Conservation (phyloP, 352 stramenopile species). For the Bremia lactucae region DNA sequence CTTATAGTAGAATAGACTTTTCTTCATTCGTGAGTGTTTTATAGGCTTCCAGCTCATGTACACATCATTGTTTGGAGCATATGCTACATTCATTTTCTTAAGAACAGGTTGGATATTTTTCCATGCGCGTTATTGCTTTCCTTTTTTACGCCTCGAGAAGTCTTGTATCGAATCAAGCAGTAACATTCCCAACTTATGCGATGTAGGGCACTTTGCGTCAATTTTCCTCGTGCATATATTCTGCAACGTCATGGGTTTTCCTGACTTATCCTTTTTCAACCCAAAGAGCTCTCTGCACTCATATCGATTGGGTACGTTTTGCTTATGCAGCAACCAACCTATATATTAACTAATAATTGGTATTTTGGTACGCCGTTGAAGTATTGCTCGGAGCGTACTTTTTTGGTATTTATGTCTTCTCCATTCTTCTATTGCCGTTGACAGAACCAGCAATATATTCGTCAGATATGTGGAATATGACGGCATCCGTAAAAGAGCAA, state of each 20-base stretch:
- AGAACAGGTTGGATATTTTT: constrained; percentile 51
- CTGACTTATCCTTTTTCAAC: constrained; percentile 78
- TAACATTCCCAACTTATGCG: too few relatives aligned
- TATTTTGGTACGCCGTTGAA: constrained; percentile 12
- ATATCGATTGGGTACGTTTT: constrained; percentile 55
- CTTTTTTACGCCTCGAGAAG: background rate
- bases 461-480: constrained; percentile 75
- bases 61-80: constrained; percentile 93
- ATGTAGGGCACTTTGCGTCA: constrained; percentile 74
- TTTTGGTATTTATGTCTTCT: constrained; percentile 77
- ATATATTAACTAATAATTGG: background rate
- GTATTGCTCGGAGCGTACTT: constrained; percentile 74
- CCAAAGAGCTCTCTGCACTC: constrained; percentile 60
- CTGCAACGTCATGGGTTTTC: constrained; percentile 94
- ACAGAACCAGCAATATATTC: constrained; percentile 75
- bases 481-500: constrained; percentile 31
- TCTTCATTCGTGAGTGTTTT: background rate
- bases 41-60: constrained; percentile 91
- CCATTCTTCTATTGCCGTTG: constrained; percentile 54
- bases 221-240: constrained; percentile 89
- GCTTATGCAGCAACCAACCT: background rate
- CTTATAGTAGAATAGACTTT: constrained; percentile 1
- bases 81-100: constrained; percentile 89
- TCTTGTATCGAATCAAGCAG: constrained; percentile 1
- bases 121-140: background rate